These are phyloP conservation scores for Claviceps sp. DNA, from an alignment of 2,329 filamentous ascomycete species.

Conservation along the genomic window DNA sequence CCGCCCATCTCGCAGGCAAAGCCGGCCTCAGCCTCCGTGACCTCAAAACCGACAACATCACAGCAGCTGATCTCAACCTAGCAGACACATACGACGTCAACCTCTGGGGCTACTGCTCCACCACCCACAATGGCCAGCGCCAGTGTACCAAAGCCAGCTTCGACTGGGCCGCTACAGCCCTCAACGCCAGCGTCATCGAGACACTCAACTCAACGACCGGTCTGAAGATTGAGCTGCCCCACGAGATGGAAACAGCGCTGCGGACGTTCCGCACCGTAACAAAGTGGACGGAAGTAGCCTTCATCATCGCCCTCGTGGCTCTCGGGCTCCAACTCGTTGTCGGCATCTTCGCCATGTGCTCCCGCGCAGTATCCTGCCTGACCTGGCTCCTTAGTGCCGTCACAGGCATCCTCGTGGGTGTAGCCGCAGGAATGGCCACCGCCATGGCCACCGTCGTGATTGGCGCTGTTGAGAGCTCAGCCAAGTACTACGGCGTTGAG, in stretches of 20 bases:
- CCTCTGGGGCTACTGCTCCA: constrained; percentile 79
- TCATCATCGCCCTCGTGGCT: constrained; percentile 57
- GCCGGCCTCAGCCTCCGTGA: constrained; percentile 11
- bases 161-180: constrained; percentile 62
- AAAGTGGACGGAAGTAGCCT: constrained; percentile 75
- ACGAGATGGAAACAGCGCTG: constrained; percentile 52
- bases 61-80: constrained; percentile 45
- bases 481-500: constrained; percentile 59
- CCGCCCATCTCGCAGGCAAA: constrained; percentile 21
- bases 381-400: constrained; percentile 65
- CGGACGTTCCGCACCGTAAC: constrained; percentile 60
- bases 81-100: constrained; percentile 68
- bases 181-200: constrained; percentile 49
- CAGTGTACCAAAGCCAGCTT: constrained; percentile 59
- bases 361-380: constrained; percentile 65
- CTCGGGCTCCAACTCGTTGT: constrained; percentile 61
- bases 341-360: constrained; percentile 74
- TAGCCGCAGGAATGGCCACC: constrained; percentile 60
- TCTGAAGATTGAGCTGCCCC: constrained; percentile 50
- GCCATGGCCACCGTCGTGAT: constrained; percentile 59
- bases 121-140: constrained; percentile 36
- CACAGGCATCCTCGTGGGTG: constrained; percentile 40
- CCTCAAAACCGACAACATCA: constrained; percentile 34
- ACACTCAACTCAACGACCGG: constrained; percentile 33
- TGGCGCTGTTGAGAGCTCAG: constrained; percentile 34